Evolutionary conservation across 2,329 filamentous ascomycete species (phyloP).

Genomic region (Penicillium sp.): DNA sequence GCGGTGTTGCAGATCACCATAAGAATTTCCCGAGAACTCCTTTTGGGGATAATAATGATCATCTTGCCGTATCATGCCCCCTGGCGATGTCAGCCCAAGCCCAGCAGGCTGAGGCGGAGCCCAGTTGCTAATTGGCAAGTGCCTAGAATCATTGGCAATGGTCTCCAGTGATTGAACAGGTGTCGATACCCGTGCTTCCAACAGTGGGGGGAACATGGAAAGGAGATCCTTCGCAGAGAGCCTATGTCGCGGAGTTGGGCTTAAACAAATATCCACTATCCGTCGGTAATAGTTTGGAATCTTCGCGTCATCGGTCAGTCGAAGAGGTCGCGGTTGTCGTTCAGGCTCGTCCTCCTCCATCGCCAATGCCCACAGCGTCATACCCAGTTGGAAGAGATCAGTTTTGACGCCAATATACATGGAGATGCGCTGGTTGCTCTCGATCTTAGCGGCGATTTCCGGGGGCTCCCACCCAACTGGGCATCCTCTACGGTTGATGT

Average conservation of each 20-base stretch:
- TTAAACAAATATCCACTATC: constrained; percentile 75
- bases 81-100: neutral
- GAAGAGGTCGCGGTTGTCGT: constrained; percentile 68
- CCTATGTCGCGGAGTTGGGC: constrained; percentile 69
- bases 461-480: constrained; percentile 97
- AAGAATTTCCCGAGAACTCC: constrained; percentile 3
- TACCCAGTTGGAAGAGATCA: constrained; percentile 91
- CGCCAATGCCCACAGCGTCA: constrained; percentile 93
- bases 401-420: constrained; percentile 99
- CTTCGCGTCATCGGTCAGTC: constrained; percentile 52
- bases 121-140: constrained; percentile 11
- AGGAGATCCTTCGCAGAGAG: constrained; percentile 72
- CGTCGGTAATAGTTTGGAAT: constrained; percentile 78
- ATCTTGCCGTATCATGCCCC: neutral
- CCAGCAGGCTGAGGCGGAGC: neutral
- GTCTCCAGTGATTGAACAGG: constrained; percentile 10
- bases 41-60: constrained; percentile 8
- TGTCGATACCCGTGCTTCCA: constrained; percentile 16
- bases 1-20: constrained; percentile 7
- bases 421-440: constrained; percentile 83
- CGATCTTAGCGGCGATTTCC: constrained; percentile 80
- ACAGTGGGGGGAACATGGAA: constrained; percentile 59
- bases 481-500: constrained; percentile 96
- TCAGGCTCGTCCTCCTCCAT: constrained; percentile 90
- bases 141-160: neutral